A percentile compares a stretch with the other conserved stretches of the same genome.
Evolutionary conservation across 768 basidiomycete species (phyloP).

Genomic region (Kwoniella europaea): DNA sequence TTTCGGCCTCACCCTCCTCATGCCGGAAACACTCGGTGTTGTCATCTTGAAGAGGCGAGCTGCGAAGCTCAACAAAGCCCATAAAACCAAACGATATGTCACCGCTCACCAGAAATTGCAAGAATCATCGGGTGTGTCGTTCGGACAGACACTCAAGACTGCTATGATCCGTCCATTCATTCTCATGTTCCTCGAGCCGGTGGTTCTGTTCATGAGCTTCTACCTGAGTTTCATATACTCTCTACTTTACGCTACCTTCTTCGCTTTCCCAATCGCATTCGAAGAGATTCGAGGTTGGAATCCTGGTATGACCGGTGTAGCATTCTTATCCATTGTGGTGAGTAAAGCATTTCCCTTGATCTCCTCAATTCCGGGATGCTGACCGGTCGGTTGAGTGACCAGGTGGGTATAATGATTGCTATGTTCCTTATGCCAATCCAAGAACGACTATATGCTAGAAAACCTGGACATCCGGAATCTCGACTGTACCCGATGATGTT

Average conservation of each 20-base stretch:
- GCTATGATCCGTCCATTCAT: conserved; percentile 72
- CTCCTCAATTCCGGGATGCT: no score
- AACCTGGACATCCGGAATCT: conserved; percentile 34
- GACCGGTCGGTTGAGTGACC: background rate
- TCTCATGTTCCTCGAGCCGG: conserved; percentile 42
- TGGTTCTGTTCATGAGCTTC: conserved; percentile 42
- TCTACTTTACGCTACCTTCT: conserved; percentile 47
- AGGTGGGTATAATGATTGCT: conserved; percentile 40
- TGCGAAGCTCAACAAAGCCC: conserved; percentile 46
- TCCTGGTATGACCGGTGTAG: conserved; percentile 36
- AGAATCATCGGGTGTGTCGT: conserved; percentile 32
- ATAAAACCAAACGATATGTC: conserved; percentile 44
- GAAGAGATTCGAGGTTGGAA: conserved; percentile 40
- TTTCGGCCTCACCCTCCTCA: conserved; percentile 38
- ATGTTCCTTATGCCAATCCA: conserved; percentile 37
- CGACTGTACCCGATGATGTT: conserved; percentile 51
- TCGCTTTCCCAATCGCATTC: conserved; percentile 45
- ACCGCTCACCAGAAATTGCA: conserved; percentile 36
- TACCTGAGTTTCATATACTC: conserved; percentile 50
- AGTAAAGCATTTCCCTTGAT: conserved; percentile 10
- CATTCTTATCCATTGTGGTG: conserved; percentile 41
- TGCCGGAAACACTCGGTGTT: conserved; percentile 58
- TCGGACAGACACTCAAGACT: conserved; percentile 61
- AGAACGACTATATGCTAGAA: conserved; percentile 42
- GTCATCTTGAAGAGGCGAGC: conserved; percentile 54